These are phyloP conservation scores for Orbilia javanica DNA, from an alignment of 2,329 filamentous ascomycete genomes.

Conservation along the genomic window DNA sequence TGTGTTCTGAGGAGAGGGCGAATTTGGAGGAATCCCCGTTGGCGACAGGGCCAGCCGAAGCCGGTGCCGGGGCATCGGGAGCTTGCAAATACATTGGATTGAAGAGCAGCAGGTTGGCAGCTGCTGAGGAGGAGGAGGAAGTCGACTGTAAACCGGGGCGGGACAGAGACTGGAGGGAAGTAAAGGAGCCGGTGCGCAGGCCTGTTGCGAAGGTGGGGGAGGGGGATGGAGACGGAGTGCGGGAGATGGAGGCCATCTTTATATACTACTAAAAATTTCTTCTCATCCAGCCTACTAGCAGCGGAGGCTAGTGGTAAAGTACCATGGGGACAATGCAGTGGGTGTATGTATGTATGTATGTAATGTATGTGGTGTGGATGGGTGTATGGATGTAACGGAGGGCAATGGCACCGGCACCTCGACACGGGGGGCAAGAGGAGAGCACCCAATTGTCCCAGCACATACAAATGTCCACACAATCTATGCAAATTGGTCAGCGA, in stretches of 20 bases:
- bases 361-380: background rate
- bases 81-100: slow-evolving; percentile 54
- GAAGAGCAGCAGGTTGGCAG: slow-evolving; percentile 46
- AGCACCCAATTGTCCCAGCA: slow-evolving; percentile 4
- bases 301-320: background rate
- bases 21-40: slow-evolving; percentile 47
- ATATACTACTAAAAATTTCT: slow-evolving; percentile 6
- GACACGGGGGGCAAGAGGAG: slow-evolving; percentile 9
- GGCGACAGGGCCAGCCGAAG: slow-evolving; percentile 25
- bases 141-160: slow-evolving; percentile 44
- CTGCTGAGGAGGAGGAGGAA: slow-evolving; percentile 8
- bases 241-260: slow-evolving; percentile 49
- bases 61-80: slow-evolving; percentile 27
- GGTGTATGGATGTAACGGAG: background rate
- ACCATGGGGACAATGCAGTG: background rate
- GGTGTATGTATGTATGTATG: background rate
- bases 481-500: slow-evolving; percentile 16
- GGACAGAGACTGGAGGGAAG: slow-evolving; percentile 44
- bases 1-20: slow-evolving; percentile 43
- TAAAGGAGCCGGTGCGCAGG: slow-evolving; percentile 47
- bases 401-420: background rate
- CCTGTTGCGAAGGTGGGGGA: slow-evolving; percentile 50
- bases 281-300: background rate
- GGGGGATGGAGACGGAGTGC: slow-evolving; percentile 52
- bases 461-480: slow-evolving; percentile 3